These are phyloP conservation scores for Helenozyma rhizophorensis DNA, from an alignment of 805 yeast species.

Conservation along the genomic window DNA sequence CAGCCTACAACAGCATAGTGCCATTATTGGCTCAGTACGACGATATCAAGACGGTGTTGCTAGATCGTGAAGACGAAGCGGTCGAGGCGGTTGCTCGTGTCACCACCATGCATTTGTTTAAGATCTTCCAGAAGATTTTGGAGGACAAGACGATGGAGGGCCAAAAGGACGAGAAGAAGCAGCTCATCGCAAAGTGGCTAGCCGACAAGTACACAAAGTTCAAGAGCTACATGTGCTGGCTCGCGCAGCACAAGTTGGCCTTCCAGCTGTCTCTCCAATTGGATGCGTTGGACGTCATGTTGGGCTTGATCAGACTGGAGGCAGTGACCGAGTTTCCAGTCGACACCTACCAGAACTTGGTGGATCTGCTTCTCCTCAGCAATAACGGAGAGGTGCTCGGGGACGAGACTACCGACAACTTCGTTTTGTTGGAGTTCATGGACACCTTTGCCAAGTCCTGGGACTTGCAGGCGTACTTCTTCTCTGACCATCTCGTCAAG, in stretches of 20 bases:
- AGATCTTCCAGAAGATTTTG: conserved; percentile 47
- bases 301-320: conserved; percentile 57
- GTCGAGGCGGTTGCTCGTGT: conserved; percentile 35
- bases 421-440: conserved; percentile 51
- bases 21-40: conserved; percentile 40
- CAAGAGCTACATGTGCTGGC: conserved; percentile 40
- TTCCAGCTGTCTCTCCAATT: conserved; percentile 49
- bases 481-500: conserved; percentile 34
- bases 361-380: conserved; percentile 26
- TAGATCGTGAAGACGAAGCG: conserved; percentile 14
- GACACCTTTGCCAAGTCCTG: conserved; percentile 53
- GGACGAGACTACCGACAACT: conserved; percentile 48
- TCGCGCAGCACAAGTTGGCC: conserved; percentile 38
- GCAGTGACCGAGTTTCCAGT: conserved; percentile 56
- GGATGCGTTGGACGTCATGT: conserved; percentile 49
- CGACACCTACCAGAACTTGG: conserved; percentile 41
- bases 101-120: conserved; percentile 37
- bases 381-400: conserved; percentile 33
- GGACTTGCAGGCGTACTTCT: conserved; percentile 77
- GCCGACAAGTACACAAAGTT: conserved; percentile 52
- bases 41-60: conserved; percentile 15
- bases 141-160: conserved; percentile 30
- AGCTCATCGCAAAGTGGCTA: conserved; percentile 59
- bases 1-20: conserved; percentile 55
- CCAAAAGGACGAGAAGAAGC: conserved; percentile 39